Base-by-base conservation (phyloP, 306 rosid species). In the Cucurbita ficifolia region DNA sequence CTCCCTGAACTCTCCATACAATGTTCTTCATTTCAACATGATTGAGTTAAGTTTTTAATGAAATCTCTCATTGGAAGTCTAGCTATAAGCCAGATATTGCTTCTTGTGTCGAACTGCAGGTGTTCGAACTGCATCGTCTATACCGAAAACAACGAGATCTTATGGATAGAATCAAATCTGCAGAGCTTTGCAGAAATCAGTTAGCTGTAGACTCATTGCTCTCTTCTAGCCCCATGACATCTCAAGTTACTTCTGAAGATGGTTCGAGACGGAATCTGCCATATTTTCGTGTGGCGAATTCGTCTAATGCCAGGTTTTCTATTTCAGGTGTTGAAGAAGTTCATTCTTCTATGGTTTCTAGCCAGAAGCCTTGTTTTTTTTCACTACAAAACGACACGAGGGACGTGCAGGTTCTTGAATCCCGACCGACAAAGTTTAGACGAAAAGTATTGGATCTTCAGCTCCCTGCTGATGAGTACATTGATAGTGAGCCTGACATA, bases 381-480 rank as follows among this genome's bases (percentile, higher is more conserved):
- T 58, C 74, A 21, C 50, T 33, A 17, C 70, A 40, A 49, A 78
- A 43, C 14, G 35, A n/a, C 18, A 19, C 24, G 55, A 79, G 60
- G 29, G 72, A 83, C 49, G 3, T 42, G 4, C 80, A 73, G 64
- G 12, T 74, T 76, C 87, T 82, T 33, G 97, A 84, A 77, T 85
- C 87, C 4, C 84, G 97, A 79, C 97, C 97, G 45, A 79, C 84
- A 42, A 89, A 94, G 83, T 86, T 79, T 42, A 84, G 91, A 81
- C 89, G 87, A 73, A 89, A 80, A 88, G 82, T 78, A 84, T 87
- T 94, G 84, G 99, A 91, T 83, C 99, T 90, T 76, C 94, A 89
- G 18, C 97, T 89, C 76, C 97, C 96, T 36, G 96, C 99, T 24
- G 90, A 89, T 69, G 96, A 82, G 72, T 85, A 89, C 64, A 78